Evolutionary conservation across 441 rosid genomes (phyloP).

Genomic region (Cnidoscolus chayamansa): DNA sequence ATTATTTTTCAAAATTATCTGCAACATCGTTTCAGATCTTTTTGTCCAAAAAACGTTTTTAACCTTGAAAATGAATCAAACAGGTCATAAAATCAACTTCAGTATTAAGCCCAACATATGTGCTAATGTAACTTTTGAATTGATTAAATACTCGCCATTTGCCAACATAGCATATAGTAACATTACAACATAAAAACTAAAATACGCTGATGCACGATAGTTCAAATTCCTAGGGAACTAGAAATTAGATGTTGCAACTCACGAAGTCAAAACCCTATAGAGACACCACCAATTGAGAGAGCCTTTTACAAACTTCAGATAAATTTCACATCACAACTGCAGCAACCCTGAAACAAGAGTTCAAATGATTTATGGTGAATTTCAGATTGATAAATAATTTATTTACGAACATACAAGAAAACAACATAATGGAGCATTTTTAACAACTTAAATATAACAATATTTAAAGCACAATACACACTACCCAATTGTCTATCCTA

Average conservation of each 20-base stretch:
- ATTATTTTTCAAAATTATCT: too few relatives aligned
- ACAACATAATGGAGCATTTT: too few relatives aligned
- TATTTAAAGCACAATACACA: background rate
- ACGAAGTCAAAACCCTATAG: slow-evolving; percentile 3
- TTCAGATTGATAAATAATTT: background rate
- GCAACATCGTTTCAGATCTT: too few relatives aligned
- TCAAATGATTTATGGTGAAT: background rate
- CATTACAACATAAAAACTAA: background rate
- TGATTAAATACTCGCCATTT: background rate
- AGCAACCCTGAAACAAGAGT: background rate
- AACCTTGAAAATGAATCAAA: too few relatives aligned
- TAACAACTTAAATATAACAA: too few relatives aligned
- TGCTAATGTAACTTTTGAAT: slow-evolving; percentile 8
- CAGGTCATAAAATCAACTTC: background rate
- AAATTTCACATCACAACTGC: slow-evolving; percentile 1
- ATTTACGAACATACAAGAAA: background rate
- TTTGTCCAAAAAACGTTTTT: too few relatives aligned
- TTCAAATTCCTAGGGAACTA: background rate
- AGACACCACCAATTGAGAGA: background rate
- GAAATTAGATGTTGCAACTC: background rate
- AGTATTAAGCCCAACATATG: too few relatives aligned
- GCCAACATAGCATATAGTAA: background rate
- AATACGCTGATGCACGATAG: background rate
- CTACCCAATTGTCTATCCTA: background rate
- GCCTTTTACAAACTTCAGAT: slow-evolving; percentile 1